Evolutionary conservation across 2,329 filamentous ascomycete genomes (phyloP).

Genomic region (Nemania sp.): DNA sequence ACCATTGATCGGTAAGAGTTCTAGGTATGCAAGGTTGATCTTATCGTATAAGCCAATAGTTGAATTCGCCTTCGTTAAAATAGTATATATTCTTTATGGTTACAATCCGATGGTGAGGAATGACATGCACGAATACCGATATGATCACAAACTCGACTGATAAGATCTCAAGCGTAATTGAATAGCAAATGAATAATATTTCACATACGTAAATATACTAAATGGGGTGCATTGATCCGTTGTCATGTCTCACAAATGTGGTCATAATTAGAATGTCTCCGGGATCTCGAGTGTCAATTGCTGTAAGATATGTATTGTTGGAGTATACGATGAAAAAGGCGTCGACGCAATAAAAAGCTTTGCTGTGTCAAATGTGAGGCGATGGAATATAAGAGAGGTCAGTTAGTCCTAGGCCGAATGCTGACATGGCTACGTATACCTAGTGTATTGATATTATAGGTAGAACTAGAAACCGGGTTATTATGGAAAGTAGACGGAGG

Average conservation of each 20-base stretch:
- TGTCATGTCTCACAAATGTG: background rate
- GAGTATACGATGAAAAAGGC: background rate
- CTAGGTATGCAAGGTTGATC: background rate
- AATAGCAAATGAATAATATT: background rate
- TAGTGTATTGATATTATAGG: too few relatives aligned
- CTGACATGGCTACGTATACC: constrained; percentile 4
- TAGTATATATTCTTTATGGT: too few relatives aligned
- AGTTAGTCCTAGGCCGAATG: background rate
- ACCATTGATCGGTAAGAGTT: background rate
- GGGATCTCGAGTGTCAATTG: background rate
- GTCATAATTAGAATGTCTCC: background rate
- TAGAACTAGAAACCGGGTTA: background rate
- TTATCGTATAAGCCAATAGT: too few relatives aligned
- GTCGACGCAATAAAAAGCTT: constrained; percentile 10
- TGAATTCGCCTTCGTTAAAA: too few relatives aligned
- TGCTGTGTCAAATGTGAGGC: constrained; percentile 11
- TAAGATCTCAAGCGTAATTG: background rate
- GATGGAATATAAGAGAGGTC: background rate
- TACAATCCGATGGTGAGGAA: too few relatives aligned
- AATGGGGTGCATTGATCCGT: background rate
- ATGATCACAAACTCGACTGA: background rate
- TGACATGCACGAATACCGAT: too few relatives aligned
- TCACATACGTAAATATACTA: background rate
- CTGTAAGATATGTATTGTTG: background rate
- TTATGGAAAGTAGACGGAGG: background rate